A percentile compares a stretch with the other conserved stretches of the same genome.
Conservation (phyloP, 176 grass and related monocot species). For the Zea luxurians region DNA sequence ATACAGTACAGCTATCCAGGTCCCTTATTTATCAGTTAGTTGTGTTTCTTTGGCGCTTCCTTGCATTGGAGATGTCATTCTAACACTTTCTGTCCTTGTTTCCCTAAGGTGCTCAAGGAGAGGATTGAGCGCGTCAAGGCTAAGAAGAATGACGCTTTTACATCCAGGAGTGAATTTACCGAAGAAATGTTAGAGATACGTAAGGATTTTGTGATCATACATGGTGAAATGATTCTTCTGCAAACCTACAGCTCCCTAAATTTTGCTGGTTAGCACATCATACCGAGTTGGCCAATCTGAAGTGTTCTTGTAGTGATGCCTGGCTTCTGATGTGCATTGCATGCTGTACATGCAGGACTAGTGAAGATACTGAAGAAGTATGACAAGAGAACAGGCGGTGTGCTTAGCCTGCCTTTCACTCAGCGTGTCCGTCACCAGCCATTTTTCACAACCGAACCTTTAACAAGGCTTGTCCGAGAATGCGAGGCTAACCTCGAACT, state of each 20-base stretch:
- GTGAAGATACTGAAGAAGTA: conserved; percentile 98
- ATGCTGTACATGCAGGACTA: conserved; percentile 56
- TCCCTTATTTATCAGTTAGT: conserved; percentile 9
- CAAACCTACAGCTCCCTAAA: conserved; percentile 94
- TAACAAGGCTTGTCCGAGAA: conserved; percentile 84
- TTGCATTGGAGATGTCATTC: background rate
- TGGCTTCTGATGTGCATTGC: background rate
- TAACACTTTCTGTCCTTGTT: background rate
- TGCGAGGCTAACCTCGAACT: conserved; percentile 85
- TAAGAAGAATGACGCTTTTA: conserved; percentile 58
- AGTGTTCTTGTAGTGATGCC: background rate
- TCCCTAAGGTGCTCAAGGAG: conserved; percentile 77
- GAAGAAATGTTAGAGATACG: conserved; percentile 96
- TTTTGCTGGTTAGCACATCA: conserved; percentile 68
- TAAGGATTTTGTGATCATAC: conserved; percentile 90
- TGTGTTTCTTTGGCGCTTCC: background rate
- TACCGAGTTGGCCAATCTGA: conserved; percentile 5
- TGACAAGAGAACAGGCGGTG: conserved; percentile 86
- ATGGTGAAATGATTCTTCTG: conserved; percentile 95
- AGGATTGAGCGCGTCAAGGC: conserved; percentile 81
- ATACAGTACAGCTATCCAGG: background rate
- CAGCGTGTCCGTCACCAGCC: conserved; percentile 85
- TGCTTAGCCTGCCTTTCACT: conserved; percentile 85
- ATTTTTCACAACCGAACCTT: conserved; percentile 90
- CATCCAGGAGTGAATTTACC: conserved; percentile 63